A percentile compares a stretch with the other conserved stretches of the same genome.
Conservation (phyloP, 352 stramenopile species). For the Globisporangium parvum region DNA sequence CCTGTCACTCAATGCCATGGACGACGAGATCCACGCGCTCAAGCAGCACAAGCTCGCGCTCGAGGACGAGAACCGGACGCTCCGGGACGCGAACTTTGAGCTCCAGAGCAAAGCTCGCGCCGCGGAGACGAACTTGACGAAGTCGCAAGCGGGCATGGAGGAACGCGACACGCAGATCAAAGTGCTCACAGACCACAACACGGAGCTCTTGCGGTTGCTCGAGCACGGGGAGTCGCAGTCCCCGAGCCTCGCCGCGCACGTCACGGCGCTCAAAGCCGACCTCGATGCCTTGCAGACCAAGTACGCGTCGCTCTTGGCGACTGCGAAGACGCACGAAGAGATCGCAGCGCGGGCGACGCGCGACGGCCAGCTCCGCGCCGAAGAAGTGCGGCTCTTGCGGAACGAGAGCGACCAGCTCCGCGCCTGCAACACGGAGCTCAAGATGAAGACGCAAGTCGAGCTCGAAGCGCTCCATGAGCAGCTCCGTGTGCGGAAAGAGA, state of each 20-base stretch:
- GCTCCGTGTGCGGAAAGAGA: constrained; percentile 94
- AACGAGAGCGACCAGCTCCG: constrained; percentile 90
- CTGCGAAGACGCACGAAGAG: constrained; percentile 91
- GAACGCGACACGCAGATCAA: constrained; percentile 92
- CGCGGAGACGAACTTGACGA: constrained; percentile 78
- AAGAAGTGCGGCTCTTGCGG: constrained; percentile 91
- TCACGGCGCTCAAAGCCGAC: constrained; percentile 53
- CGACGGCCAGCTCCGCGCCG: constrained; percentile 90
- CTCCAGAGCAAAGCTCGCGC: constrained; percentile 85
- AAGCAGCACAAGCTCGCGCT: constrained; percentile 59
- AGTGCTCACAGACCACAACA: constrained; percentile 95
- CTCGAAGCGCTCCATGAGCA: constrained; percentile 95
- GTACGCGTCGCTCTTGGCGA: constrained; percentile 87
- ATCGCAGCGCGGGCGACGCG: constrained; percentile 82
- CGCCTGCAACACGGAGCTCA: constrained; percentile 89
- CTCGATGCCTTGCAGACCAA: constrained; percentile 84
- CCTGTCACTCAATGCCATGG: constrained; percentile 80
- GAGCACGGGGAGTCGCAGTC: constrained; percentile 92
- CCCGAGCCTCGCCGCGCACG: constrained; percentile 50
- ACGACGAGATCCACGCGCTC: constrained; percentile 64
- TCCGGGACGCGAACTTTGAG: constrained; percentile 92
- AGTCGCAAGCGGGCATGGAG: constrained; percentile 66
- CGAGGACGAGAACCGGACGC: constrained; percentile 89
- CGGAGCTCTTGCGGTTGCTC: constrained; percentile 91
- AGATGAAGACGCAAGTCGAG: constrained; percentile 94